Base-by-base conservation (phyloP, 148 eudicot species). In the Suaeda aralocaspica region DNA sequence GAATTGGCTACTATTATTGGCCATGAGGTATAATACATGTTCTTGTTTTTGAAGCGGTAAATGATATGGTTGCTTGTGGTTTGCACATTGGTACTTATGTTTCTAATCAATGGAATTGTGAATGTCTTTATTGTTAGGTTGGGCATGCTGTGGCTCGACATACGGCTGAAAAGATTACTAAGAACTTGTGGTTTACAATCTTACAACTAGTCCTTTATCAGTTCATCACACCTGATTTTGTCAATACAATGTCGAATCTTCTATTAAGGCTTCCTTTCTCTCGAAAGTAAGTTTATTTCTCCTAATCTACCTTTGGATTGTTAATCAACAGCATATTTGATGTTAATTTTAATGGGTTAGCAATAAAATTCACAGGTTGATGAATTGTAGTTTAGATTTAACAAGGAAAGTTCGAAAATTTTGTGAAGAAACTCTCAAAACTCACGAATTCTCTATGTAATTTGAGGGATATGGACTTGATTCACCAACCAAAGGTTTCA, bases 81-180 rank as follows among this genome's bases (percentile, higher is more conserved):
- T 55, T 52, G 34, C 61, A 26, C 34, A 34, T 63, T 29, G 13
- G 39, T 46, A 26, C 24, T 31, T 12, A 33, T 42, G 30, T 55
- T 52, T 41, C 0, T 5, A 24, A 50, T 73, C n/a, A 16, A 50
- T 25, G 19, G 9, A 31, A 67, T 65, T 46, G 74, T 69, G 62
- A 28, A 48, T 71, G 6, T 25, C n/a, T 29, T 66, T 74, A 64
- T 12, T 51, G 28, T 6, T 74, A 88, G 98, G 94, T 92, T 77
- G 96, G 84, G 62, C 98, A 92, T 85, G 94, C 78, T 58, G 93
- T 92, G 76, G 98, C 94, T 46, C 81, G 98, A 55, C 98, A 92
- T 75, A 66, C 81, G 21, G 98, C 94, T 0, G 98, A 92, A 75
- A 83, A 82, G 67, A 84, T 92, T 61, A 85, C 92, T 8, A 84